Evolutionary conservation across 495 filamentous ascomycete genomes (phyloP).

Genomic region (Penicillium waksmanii): DNA sequence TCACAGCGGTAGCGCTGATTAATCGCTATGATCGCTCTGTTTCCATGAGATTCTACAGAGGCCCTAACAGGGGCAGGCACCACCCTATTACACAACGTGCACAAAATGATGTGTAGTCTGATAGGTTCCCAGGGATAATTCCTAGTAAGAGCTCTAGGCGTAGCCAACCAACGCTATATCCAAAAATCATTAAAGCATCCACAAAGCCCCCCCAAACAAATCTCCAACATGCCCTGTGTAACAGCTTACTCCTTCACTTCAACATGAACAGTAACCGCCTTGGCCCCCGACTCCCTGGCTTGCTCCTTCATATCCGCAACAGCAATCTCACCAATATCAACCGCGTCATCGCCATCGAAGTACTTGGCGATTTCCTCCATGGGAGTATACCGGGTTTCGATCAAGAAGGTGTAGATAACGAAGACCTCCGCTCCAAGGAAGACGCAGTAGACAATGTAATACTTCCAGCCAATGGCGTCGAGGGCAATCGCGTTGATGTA

Average conservation of each 20-base stretch:
- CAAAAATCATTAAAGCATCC: conserved; percentile 1
- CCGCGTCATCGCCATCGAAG: conserved; percentile 2
- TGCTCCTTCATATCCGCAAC: conserved; percentile 1
- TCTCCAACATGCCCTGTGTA: conserved; percentile 7
- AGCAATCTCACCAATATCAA: conserved; percentile 11
- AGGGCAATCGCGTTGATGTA: conserved; percentile 66
- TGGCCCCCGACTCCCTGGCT: neutral
- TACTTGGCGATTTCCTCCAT: conserved; percentile 59
- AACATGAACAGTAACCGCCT: conserved; percentile 9
- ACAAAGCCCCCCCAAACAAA: conserved; percentile 6
- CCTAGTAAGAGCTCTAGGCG: neutral
- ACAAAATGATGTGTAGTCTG: neutral
- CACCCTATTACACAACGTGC: neutral
- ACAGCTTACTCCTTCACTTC: conserved; percentile 10
- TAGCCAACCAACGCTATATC: neutral
- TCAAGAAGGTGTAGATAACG: conserved; percentile 67
- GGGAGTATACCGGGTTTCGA: conserved; percentile 66
- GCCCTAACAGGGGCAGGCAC: no score
- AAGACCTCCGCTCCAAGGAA: conserved; percentile 62
- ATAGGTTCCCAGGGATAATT: neutral
- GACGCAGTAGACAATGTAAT: conserved; percentile 66
- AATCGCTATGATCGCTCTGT: no score
- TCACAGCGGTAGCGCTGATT: no score
- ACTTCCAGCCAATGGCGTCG: conserved; percentile 59
- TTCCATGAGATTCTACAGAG: no score